These are phyloP conservation scores for Crepidotus variabilis DNA, from an alignment of 768 basidiomycete species.

Conservation along the genomic window DNA sequence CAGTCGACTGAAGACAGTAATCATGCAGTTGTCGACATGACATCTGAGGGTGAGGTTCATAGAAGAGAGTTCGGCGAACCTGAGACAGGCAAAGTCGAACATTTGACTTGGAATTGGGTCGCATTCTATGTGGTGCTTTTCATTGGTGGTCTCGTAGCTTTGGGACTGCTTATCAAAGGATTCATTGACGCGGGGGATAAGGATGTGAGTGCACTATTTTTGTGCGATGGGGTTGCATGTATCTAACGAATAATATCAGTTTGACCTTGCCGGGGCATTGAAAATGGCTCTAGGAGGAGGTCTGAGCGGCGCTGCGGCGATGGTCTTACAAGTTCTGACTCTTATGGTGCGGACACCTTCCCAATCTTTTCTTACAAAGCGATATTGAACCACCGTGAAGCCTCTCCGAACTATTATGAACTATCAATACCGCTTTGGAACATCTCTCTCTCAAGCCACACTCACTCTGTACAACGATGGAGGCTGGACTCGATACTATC, in stretches of 20 bases:
- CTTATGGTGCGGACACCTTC: constrained; percentile 58
- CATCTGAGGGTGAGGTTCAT: constrained; percentile 66
- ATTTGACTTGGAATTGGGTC: constrained; percentile 21
- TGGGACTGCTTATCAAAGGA: constrained; percentile 61
- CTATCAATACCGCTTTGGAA: constrained; percentile 91
- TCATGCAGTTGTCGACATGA: neutral
- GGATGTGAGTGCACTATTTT: constrained; percentile 40
- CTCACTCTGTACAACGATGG: constrained; percentile 73
- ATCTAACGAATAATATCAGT: constrained; percentile 40
- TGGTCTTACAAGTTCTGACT: constrained; percentile 90
- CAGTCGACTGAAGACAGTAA: neutral
- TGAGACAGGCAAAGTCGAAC: constrained; percentile 10
- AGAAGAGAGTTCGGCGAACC: constrained; percentile 18
- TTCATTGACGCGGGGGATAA: constrained; percentile 68
- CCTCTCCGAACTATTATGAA: constrained; percentile 98
- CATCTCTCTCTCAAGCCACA: constrained; percentile 60
- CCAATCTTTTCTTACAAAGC: neutral
- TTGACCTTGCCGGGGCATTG: constrained; percentile 75
- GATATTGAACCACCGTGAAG: constrained; percentile 27
- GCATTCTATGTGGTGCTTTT: constrained; percentile 29
- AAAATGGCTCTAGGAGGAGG: constrained; percentile 88
- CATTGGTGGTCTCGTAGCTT: constrained; percentile 30
- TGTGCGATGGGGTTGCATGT: neutral
- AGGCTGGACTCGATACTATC: constrained; percentile 82
- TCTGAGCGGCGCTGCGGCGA: constrained; percentile 88